Base-by-base conservation (phyloP, 2,329 filamentous ascomycete species). In the Colletotrichum liaoningense region DNA sequence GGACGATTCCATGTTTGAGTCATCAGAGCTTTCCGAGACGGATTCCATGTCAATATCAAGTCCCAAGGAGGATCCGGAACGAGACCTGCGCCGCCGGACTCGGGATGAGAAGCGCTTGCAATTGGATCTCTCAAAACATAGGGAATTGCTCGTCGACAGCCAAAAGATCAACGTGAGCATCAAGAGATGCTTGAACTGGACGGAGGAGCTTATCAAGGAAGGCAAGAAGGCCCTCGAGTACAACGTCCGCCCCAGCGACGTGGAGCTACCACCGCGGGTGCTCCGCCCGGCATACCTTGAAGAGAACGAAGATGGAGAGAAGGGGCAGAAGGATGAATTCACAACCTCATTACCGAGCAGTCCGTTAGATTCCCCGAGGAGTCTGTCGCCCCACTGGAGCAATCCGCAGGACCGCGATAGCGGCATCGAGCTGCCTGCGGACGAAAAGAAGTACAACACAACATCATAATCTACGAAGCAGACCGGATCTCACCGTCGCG, bases 141-240 rank as follows among this genome's bases (percentile, higher is more conserved):
- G 95, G 76, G 93, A 98, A 79, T 86, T 98, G 1, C 89, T 99
- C 9, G 86, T 95, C 52, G 95, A 98, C 80, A 97, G 93, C 77
- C 95, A 98, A 79, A 97, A 95, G 84, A 95, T 98, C 87, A 98
- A 98, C 80, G 94, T 97, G 81, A 97, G 94, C 81, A 89, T 99
- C 58, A 97, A 95, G 81, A 90, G 94, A 60, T 99, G 97, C 81
- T 88, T 98, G 42, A 92, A 92, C 76, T 96, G 94, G 90, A 97
- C 95, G 0, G 96, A 99, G 80, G 92, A 94, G 75, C 88, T 99
- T 57, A 98, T 99, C 81, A 92, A 90, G 62, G 95, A 98, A 77
- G 97, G 93, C 6, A 93, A 92, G 79, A 96, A 94, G 80, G 97
- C 97, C 0, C 88, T 99, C 2, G 93, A 93, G 60, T 98, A 98